Evolutionary conservation across 2,329 filamentous ascomycete genomes (phyloP).

Genomic region (Tothia fuscella): DNA sequence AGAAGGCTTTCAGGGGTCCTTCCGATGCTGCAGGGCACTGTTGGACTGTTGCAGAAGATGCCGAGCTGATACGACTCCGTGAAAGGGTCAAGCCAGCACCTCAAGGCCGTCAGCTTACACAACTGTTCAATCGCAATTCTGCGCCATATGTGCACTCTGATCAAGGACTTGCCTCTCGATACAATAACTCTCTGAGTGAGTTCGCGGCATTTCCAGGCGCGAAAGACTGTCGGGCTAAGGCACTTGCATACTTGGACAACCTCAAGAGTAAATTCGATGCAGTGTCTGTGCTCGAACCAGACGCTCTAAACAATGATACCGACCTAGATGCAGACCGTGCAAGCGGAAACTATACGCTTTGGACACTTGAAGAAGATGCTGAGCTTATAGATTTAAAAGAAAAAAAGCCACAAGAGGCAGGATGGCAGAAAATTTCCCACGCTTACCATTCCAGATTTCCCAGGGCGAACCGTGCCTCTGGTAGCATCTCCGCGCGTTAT

Average conservation of each 20-base stretch:
- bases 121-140: not conserved
- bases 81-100: not conserved
- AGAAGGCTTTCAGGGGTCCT: not conserved
- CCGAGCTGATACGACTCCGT: not conserved
- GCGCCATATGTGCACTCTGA: not conserved
- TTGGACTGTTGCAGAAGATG: conserved; percentile 2
- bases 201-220: no score
- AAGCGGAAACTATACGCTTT: no score
- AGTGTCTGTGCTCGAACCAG: no score
- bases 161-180: no score
- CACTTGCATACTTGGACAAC: no score
- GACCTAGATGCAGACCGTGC: no score
- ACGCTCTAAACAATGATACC: no score
- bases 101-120: not conserved
- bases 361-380: conserved; percentile 1
- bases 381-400: conserved; percentile 2
- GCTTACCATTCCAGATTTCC: conserved; percentile 1
- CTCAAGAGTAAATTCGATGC: no score
- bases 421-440: not conserved
- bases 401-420: not conserved
- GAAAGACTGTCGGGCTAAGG: no score
- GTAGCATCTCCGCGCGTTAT: not conserved
- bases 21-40: not conserved
- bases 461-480: not conserved
- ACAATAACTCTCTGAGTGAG: no score